Base-by-base conservation (phyloP, 2,329 filamentous ascomycete genomes). In the Diatrype stigma region DNA sequence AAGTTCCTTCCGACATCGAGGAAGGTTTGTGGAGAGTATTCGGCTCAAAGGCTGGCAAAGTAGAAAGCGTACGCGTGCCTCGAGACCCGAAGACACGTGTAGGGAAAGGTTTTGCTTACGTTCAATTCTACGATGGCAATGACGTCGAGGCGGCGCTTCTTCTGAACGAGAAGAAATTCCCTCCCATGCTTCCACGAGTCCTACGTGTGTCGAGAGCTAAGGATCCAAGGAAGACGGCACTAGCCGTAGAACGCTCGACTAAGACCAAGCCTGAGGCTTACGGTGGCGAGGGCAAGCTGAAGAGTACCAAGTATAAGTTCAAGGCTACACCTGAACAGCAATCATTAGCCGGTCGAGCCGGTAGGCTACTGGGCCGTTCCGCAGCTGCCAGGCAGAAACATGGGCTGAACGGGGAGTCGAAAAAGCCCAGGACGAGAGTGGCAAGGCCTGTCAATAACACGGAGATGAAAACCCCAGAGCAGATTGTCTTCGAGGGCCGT, bases 41-140 rank as follows among this genome's bases (percentile, higher is more conserved):
- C 63, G 73, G 78, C 53, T 82, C 87, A 66, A 69, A 79, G 48
- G 85, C 80, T 54, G 92, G 93, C 58, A 88, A 81, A 57, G 89
- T 99, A 12, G 93, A 99, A 71, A 96, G 86, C 64, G 95, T 99
- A 34, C 88, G 94, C 32, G 91, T 99, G 19, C 82, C 96, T 47
- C 85, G 94, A 50, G 94, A 99, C 65, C 78, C 89, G 56, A 87
- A 88, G 59, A 99, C 95, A 7, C 84, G 95, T 46, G 90, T 99
- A 28, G 91, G 94, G 63, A 99, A 99, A 68, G 94, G 94, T 4
- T 90, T 99, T 65, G 95, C 95, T 55, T 99, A 99, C 64, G 93
- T 99, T 16, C 94, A 99, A 66, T 99, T 99, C 71, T 83, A 86
- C 64, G 90, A 97, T 62, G 83, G 79, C 56, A 96, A 95, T 62